Evolutionary conservation across 352 stramenopile genomes (phyloP).

Genomic region (Globisporangium polare): DNA sequence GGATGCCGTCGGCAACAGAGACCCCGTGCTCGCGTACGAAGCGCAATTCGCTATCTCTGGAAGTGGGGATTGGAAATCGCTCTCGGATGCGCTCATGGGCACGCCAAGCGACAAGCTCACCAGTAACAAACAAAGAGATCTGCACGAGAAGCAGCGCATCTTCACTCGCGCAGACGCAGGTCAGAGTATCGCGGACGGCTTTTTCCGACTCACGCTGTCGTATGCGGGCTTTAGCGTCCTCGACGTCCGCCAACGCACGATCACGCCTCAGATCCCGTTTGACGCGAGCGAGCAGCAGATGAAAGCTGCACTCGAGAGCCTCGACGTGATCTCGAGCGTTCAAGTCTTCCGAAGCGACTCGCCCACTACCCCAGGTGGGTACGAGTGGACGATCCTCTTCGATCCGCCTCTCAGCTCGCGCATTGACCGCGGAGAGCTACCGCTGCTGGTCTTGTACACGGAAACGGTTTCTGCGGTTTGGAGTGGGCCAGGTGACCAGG

Average conservation of each 20-base stretch:
- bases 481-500: slow-evolving; percentile 43
- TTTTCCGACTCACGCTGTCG: slow-evolving; percentile 47
- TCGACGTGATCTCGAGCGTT: slow-evolving; percentile 61
- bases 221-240: slow-evolving; percentile 34
- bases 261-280: slow-evolving; percentile 67
- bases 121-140: slow-evolving; percentile 8
- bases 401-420: slow-evolving; percentile 18
- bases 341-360: slow-evolving; percentile 42
- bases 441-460: slow-evolving; percentile 44
- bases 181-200: slow-evolving; percentile 41
- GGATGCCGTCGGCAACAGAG: slow-evolving; percentile 16
- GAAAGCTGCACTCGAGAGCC: slow-evolving; percentile 62
- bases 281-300: slow-evolving; percentile 59
- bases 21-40: slow-evolving; percentile 49
- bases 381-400: slow-evolving; percentile 59
- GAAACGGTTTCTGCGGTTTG: slow-evolving; percentile 50
- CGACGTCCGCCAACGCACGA: slow-evolving; percentile 30
- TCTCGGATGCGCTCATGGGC: slow-evolving; percentile 34
- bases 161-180: slow-evolving; percentile 45
- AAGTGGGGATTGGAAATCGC: slow-evolving; percentile 30
- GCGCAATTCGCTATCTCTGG: slow-evolving; percentile 45
- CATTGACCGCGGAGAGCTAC: slow-evolving; percentile 29
- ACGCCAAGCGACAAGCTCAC: slow-evolving; percentile 5
- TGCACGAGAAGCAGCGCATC: slow-evolving; percentile 47
- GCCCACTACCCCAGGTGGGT: slow-evolving; percentile 18